Evolutionary conservation across 768 basidiomycete genomes (phyloP).

Genomic region (Naganishia onofrii): DNA sequence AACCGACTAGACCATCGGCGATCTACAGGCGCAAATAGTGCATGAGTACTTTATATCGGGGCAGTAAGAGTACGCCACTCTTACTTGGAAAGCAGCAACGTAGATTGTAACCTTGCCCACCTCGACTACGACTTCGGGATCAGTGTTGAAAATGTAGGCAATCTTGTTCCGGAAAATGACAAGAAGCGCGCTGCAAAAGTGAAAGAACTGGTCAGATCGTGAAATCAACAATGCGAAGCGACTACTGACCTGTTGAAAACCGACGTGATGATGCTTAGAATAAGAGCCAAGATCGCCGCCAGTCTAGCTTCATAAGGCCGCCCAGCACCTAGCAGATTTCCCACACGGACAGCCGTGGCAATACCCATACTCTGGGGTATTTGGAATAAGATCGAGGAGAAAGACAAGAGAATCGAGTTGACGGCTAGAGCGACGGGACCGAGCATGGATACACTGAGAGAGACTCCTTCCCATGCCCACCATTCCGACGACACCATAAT

Average conservation of each 20-base stretch:
- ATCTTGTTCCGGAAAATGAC: slow-evolving; percentile 64
- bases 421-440: slow-evolving; percentile 79
- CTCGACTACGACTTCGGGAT: slow-evolving; percentile 60
- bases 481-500: slow-evolving; percentile 71
- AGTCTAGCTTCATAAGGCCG: slow-evolving; percentile 70
- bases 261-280: slow-evolving; percentile 67
- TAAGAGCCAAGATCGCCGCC: slow-evolving; percentile 64
- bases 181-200: slow-evolving; percentile 57
- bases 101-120: slow-evolving; percentile 72
- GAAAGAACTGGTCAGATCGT: slow-evolving; percentile 27
- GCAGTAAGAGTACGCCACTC: neutral
- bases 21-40: slow-evolving; percentile 59
- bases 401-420: slow-evolving; percentile 69
- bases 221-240: slow-evolving; percentile 25
- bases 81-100: slow-evolving; percentile 58
- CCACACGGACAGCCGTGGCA: slow-evolving; percentile 79
- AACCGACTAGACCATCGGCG: slow-evolving; percentile 71
- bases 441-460: slow-evolving; percentile 56
- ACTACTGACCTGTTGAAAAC: slow-evolving; percentile 60
- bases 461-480: slow-evolving; percentile 94
- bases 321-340: slow-evolving; percentile 80
- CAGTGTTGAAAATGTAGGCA: slow-evolving; percentile 72
- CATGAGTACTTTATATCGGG: neutral
- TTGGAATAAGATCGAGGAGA: slow-evolving; percentile 64
- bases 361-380: slow-evolving; percentile 78